Evolutionary conservation across 176 grass and related monocot genomes (phyloP).

Genomic region (Areca catechu): DNA sequence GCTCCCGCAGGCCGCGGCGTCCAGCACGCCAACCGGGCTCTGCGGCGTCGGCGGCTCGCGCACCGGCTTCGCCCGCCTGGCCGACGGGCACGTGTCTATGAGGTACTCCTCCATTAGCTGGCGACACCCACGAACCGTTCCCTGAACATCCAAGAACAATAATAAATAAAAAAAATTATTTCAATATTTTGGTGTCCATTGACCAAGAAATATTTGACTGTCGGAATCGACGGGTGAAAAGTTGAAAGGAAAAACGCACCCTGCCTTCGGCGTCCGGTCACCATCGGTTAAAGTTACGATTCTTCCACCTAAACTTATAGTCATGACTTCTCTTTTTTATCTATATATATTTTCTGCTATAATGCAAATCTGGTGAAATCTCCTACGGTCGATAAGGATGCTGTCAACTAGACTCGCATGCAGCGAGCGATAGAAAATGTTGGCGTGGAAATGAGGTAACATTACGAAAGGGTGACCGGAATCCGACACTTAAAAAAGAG

Average conservation of each 20-base stretch:
- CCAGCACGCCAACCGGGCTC: slow-evolving; percentile 32
- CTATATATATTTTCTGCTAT: too few species aligned
- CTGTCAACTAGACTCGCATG: too few species aligned
- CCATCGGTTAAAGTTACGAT: not conserved
- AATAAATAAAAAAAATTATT: not conserved
- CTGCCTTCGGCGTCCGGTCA: slow-evolving; percentile 6
- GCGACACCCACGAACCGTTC: slow-evolving; percentile 31
- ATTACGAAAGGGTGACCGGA: not conserved
- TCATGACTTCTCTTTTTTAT: too few species aligned
- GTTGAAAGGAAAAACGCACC: not conserved
- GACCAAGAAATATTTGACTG: not conserved
- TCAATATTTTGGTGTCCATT: not conserved
- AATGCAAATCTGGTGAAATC: too few species aligned
- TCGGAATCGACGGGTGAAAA: slow-evolving; percentile 27
- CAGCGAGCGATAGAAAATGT: too few species aligned
- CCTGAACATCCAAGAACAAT: slow-evolving; percentile 17
- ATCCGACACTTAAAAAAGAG: not conserved
- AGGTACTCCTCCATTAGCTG: slow-evolving; percentile 33
- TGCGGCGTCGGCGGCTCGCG: slow-evolving; percentile 7
- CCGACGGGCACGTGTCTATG: slow-evolving; percentile 23
- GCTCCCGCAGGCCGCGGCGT: slow-evolving; percentile 28
- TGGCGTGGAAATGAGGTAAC: not conserved
- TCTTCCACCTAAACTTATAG: too few species aligned
- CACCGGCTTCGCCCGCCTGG: not conserved
- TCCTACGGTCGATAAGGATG: too few species aligned